phyloP scores from a whole-genome alignment of 2,329 filamentous ascomycete species.

The Colletotrichum chlorophyti region DNA sequence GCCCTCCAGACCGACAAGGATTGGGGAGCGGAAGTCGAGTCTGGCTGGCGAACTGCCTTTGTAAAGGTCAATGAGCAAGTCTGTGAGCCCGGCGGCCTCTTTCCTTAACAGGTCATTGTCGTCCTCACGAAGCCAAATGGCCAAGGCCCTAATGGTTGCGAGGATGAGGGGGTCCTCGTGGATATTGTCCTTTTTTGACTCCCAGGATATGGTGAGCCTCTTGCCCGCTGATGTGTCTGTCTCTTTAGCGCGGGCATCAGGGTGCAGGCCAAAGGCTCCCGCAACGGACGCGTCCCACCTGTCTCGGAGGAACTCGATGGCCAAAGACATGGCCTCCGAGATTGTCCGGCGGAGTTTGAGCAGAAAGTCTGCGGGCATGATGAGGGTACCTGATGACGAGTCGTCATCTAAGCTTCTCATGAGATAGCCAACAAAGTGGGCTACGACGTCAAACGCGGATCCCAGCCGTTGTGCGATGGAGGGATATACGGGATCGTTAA shows the following conservation, averaged over 20 bases:
- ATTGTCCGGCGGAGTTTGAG: slow-evolving; percentile 67
- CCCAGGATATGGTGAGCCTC: slow-evolving; percentile 62
- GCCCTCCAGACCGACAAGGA: slow-evolving; percentile 67
- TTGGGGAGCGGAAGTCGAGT: slow-evolving; percentile 62
- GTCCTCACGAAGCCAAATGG: slow-evolving; percentile 74
- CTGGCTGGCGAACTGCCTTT: slow-evolving; percentile 38
- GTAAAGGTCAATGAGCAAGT: slow-evolving; percentile 71
- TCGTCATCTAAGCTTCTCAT: slow-evolving; percentile 60
- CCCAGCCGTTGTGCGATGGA: slow-evolving; percentile 60
- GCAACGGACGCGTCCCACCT: slow-evolving; percentile 73
- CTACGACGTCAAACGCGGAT: slow-evolving; percentile 67
- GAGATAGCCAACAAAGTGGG: slow-evolving; percentile 65
- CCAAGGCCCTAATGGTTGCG: slow-evolving; percentile 62
- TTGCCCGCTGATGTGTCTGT: slow-evolving; percentile 53
- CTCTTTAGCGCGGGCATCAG: slow-evolving; percentile 55
- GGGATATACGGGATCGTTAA: slow-evolving; percentile 62
- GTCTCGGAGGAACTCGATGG: slow-evolving; percentile 71
- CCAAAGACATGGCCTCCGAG: slow-evolving; percentile 67
- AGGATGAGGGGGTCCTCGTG: slow-evolving; percentile 65
- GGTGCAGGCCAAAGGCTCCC: slow-evolving; percentile 67
- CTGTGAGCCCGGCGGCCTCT: slow-evolving; percentile 64
- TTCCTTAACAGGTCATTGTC: slow-evolving; percentile 64
- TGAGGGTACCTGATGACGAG: slow-evolving; percentile 40
- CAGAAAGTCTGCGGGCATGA: slow-evolving; percentile 64
- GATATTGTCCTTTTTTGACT: slow-evolving; percentile 55